These are phyloP conservation scores for Xylariaceae sp. DNA, from an alignment of 2,329 filamentous ascomycete genomes.

Conservation along the genomic window DNA sequence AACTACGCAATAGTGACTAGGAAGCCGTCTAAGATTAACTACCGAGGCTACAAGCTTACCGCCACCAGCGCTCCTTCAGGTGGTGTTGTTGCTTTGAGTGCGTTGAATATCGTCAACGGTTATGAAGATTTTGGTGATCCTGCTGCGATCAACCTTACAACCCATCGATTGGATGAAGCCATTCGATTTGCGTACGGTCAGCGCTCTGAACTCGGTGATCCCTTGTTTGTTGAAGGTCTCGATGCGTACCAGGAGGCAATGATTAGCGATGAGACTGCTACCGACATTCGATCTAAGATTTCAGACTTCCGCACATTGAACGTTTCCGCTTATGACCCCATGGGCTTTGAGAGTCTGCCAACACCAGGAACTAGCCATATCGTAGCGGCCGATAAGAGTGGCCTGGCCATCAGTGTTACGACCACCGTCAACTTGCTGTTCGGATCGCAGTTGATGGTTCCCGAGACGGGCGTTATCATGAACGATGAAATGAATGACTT, in stretches of 20 bases:
- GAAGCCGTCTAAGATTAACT: conserved; percentile 65
- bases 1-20: conserved; percentile 75
- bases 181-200: conserved; percentile 82
- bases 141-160: conserved; percentile 64
- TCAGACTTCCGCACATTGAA: conserved; percentile 49
- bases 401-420: conserved; percentile 77
- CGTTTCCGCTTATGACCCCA: conserved; percentile 53
- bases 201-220: conserved; percentile 77
- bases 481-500: conserved; percentile 74
- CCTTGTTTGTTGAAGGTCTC: conserved; percentile 68
- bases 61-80: conserved; percentile 74
- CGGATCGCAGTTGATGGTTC: conserved; percentile 76
- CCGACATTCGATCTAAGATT: conserved; percentile 57
- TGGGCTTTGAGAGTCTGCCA: conserved; percentile 53
- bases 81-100: conserved; percentile 74
- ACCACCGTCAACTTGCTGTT: conserved; percentile 85
- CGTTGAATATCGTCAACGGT: conserved; percentile 76
- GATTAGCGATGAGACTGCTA: conserved; percentile 68
- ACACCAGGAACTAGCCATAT: conserved; percentile 75
- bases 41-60: conserved; percentile 74
- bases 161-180: conserved; percentile 82
- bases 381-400: conserved; percentile 71
- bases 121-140: conserved; percentile 70
- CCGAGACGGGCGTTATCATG: conserved; percentile 82
- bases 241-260: conserved; percentile 67